Evolutionary conservation across 305 asterid species (phyloP), one percentile per base, ranked within the genome.

Genomic region (Fraxinus floribunda): DNA sequence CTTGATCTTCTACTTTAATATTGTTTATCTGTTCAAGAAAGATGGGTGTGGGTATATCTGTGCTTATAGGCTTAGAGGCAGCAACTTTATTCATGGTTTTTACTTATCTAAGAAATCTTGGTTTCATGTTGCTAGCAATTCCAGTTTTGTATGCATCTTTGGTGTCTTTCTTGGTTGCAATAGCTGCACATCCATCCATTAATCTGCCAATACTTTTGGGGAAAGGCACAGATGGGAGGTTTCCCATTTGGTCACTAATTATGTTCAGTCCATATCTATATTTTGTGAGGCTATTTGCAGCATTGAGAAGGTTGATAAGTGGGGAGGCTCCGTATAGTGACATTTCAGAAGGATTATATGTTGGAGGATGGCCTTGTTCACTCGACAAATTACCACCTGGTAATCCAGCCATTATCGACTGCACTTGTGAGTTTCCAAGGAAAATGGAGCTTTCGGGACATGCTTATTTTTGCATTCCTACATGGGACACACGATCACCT

Each of bases 341-440:
- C 92, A 70, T 95, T 82, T 64, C 16, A 81, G 89, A 92, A 75
- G 98, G 95, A 22, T 84, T 95, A 83, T 95, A 88, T 34, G 99
- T 94, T 7, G 98, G 98, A 20, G 98, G 99, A 79, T 94, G 99
- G 97, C 98, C 98, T 86, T 89, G 82, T 82, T 85, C 95, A 0
- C 85, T 77, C 5, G 95, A 91, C 3, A 93, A 85, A 35, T 39
- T 93, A 90, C 99, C 99, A 10, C 96, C 97, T 66, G 97, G 97
- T 41, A 94, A 91, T 16, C 97, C 94, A 68, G 97, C 99, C 35
- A 86, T 93, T 20, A 78, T 95, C 79, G 99, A 95, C 83, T 95
- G 99, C 73, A 95, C 99, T 32, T 95, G 99, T 87, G 99, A 95
- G 86, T 78, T 94, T 80, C 98, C 99, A 0, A 90, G 99, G 90